Conservation (phyloP, 441 rosid genomes). For the Croton laevigatus region DNA sequence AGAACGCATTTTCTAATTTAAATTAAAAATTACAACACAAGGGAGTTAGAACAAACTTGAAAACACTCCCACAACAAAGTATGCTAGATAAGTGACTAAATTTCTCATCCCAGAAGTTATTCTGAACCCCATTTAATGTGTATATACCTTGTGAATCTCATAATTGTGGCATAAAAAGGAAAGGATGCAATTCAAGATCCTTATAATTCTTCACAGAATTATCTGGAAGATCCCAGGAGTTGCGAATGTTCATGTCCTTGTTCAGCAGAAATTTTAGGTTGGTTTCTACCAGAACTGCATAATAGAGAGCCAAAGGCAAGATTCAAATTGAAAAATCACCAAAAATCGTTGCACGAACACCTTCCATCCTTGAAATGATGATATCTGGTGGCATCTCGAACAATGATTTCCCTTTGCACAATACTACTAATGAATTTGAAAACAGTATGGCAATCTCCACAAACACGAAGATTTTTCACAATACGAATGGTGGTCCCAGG, state of each 20-base stretch:
- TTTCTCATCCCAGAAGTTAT: too few species aligned
- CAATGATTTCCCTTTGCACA: constrained; percentile 49
- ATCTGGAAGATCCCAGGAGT: not conserved
- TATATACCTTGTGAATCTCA: not conserved
- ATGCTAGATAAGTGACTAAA: too few species aligned
- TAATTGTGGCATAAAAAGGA: not conserved
- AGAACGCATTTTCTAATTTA: too few species aligned
- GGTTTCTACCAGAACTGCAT: not conserved
- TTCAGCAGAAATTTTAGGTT: not conserved
- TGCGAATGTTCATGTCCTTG: not conserved
- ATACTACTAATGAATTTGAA: constrained; percentile 53
- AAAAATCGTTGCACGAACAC: constrained; percentile 73
- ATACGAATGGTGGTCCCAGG: constrained; percentile 50
- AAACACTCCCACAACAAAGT: too few species aligned
- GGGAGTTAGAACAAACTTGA: too few species aligned
- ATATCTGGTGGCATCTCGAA: constrained; percentile 65
- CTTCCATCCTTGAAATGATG: constrained; percentile 68
- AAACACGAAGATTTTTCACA: constrained; percentile 66
- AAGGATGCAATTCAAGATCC: not conserved
- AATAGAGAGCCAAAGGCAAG: not conserved
- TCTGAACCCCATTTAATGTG: too few species aligned
- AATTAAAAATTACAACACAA: too few species aligned
- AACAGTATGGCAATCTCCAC: constrained; percentile 72
- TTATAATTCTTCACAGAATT: not conserved
- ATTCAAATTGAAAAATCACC: constrained; percentile 36